Evolutionary conservation across 75 land plant species (phyloP).

Genomic region (Isoetes taiwanensis): DNA sequence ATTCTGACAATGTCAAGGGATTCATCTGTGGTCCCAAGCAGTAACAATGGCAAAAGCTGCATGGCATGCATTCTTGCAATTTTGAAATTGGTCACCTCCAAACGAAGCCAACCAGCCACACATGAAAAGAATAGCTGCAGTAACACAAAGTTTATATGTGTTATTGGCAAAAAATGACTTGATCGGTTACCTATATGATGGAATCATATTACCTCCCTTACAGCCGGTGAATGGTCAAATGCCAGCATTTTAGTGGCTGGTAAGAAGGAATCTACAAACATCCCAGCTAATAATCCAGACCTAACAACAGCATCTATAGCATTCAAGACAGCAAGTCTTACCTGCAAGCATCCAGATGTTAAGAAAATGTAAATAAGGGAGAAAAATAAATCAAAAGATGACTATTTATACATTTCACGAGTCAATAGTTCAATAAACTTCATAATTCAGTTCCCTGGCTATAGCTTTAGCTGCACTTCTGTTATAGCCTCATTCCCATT

Average conservation of each 20-base stretch:
- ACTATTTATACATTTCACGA: background rate
- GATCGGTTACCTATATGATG: too few species aligned
- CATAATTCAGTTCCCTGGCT: background rate
- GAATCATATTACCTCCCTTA: slow-evolving; percentile 29
- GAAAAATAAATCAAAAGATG: background rate
- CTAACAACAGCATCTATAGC: slow-evolving; percentile 21
- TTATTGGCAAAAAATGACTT: too few species aligned
- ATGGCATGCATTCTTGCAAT: slow-evolving; percentile 12
- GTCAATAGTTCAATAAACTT: background rate
- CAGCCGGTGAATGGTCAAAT: slow-evolving; percentile 18
- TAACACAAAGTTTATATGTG: background rate
- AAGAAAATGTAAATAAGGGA: background rate
- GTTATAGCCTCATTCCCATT: too few species aligned
- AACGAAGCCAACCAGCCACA: slow-evolving; percentile 24
- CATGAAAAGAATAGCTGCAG: slow-evolving; percentile 20
- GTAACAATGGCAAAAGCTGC: slow-evolving; percentile 19
- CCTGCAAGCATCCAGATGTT: slow-evolving; percentile 5
- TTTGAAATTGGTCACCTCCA: slow-evolving; percentile 7
- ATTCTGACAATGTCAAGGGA: slow-evolving; percentile 15
- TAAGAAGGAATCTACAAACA: slow-evolving; percentile 7
- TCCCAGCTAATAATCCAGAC: slow-evolving; percentile 11
- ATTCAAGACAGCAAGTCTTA: slow-evolving; percentile 22
- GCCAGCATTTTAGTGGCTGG: slow-evolving; percentile 18
- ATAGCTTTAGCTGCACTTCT: too few species aligned
- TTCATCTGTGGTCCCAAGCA: slow-evolving; percentile 24